These are phyloP conservation scores for Pisolithus sp. DNA, from an alignment of 768 basidiomycete species.

Conservation along the genomic window DNA sequence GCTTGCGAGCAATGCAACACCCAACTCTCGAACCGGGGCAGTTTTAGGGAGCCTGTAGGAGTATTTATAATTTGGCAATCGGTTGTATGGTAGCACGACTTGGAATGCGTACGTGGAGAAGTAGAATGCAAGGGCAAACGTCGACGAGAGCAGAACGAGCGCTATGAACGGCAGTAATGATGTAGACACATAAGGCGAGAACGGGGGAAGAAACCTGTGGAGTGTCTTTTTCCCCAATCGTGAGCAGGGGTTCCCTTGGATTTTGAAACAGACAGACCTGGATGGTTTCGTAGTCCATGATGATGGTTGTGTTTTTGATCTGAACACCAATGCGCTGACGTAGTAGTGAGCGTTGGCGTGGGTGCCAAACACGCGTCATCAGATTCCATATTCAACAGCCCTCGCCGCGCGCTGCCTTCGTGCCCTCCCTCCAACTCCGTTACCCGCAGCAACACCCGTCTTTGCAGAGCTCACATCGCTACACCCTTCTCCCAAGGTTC, in stretches of 20 bases:
- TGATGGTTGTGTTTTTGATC: conserved; percentile 2
- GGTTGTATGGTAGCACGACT: not conserved
- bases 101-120: conserved; percentile 66
- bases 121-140: conserved; percentile 86
- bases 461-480: conserved; percentile 1
- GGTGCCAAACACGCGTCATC: conserved; percentile 60
- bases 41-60: conserved; percentile 66
- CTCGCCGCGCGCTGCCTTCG: not conserved
- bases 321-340: conserved; percentile 33
- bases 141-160: conserved; percentile 60
- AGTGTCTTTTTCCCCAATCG: conserved; percentile 37
- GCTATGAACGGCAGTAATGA: conserved; percentile 68
- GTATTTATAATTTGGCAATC: conserved; percentile 3
- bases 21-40: conserved; percentile 57
- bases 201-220: conserved; percentile 62
- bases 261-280: conserved; percentile 33
- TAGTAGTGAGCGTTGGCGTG: conserved; percentile 30
- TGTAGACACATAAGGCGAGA: conserved; percentile 64
- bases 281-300: conserved; percentile 52
- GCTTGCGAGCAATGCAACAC: conserved; percentile 68
- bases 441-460: conserved; percentile 20
- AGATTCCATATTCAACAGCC: conserved; percentile 36
- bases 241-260: not conserved
- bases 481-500: conserved; percentile 7
- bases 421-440: conserved; percentile 7